phyloP scores from a whole-genome alignment of 1,139 yeast genomes.

The Lodderomyces margitis region DNA sequence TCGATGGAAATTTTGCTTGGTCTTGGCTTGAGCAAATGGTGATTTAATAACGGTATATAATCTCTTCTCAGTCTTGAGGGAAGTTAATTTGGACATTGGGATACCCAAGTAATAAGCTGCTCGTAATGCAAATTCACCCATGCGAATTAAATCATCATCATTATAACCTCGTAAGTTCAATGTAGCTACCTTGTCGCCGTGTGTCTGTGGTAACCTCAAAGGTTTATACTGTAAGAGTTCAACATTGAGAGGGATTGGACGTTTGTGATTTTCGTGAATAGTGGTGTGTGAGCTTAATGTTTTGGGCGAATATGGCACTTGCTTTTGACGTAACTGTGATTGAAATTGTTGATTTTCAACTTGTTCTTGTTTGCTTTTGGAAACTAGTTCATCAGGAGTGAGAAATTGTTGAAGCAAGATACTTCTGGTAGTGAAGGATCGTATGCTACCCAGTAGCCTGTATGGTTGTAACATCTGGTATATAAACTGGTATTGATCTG shows the following conservation, averaged over 20 bases:
- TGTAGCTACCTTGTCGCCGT: slow-evolving; percentile 73
- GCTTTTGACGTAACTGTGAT: slow-evolving; percentile 27
- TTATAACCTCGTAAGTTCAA: slow-evolving; percentile 73
- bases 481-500: background rate
- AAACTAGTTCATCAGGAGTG: slow-evolving; percentile 32
- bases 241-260: slow-evolving; percentile 81
- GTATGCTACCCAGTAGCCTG: slow-evolving; percentile 1
- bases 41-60: slow-evolving; percentile 93
- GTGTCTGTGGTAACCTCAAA: slow-evolving; percentile 59
- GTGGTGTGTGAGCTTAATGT: slow-evolving; percentile 33
- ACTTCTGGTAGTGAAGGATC: slow-evolving; percentile 1
- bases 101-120: slow-evolving; percentile 88
- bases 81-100: slow-evolving; percentile 60
- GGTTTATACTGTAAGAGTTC: slow-evolving; percentile 84
- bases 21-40: slow-evolving; percentile 92
- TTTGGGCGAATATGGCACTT: slow-evolving; percentile 37
- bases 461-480: background rate
- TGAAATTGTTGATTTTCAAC: slow-evolving; percentile 31
- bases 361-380: slow-evolving; percentile 25
- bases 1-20: slow-evolving; percentile 93
- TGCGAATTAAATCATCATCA: slow-evolving; percentile 66
- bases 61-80: slow-evolving; percentile 64
- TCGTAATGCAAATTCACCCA: slow-evolving; percentile 82
- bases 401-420: slow-evolving; percentile 1
- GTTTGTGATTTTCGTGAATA: slow-evolving; percentile 19